phyloP scores from a whole-genome alignment of 345 rosid genomes.

The Arabis alpina region DNA sequence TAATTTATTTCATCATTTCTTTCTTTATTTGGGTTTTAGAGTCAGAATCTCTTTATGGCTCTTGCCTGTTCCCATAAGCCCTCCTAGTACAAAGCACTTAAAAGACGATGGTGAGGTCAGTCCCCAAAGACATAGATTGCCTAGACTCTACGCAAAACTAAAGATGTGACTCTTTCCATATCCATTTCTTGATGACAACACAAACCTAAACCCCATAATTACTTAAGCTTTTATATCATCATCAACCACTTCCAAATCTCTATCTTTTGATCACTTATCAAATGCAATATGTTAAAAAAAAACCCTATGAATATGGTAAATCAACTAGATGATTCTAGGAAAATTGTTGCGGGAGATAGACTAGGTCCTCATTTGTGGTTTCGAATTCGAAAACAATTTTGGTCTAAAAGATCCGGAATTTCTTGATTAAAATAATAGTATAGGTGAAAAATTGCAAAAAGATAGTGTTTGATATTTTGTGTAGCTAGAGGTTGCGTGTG shows the following conservation, averaged over 20 bases:
- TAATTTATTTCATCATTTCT: slow-evolving; percentile 19
- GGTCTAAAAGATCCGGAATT: not conserved
- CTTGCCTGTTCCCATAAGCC: slow-evolving; percentile 38
- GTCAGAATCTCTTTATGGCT: slow-evolving; percentile 37
- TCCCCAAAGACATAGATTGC: slow-evolving; percentile 37
- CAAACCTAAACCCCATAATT: slow-evolving; percentile 30
- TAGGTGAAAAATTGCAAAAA: not conserved
- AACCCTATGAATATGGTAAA: not conserved
- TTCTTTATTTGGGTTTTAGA: slow-evolving; percentile 23
- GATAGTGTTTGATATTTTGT: slow-evolving; percentile 37
- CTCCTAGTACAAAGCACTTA: slow-evolving; percentile 34
- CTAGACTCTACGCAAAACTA: slow-evolving; percentile 41
- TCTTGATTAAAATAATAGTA: not conserved
- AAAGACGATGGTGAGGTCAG: slow-evolving; percentile 35
- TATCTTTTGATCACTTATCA: slow-evolving; percentile 17
- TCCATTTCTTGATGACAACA: slow-evolving; percentile 36
- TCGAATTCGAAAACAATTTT: not conserved
- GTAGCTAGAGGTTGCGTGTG: slow-evolving; percentile 42
- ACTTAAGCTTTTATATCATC: slow-evolving; percentile 23
- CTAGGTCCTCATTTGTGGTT: not conserved
- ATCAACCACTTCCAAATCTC: slow-evolving; percentile 15
- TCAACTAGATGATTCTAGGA: too few relatives aligned
- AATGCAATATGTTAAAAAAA: not conserved
- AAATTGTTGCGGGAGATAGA: not conserved
- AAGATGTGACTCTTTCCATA: slow-evolving; percentile 37